Evolutionary conservation across 805 yeast genomes (phyloP), one percentile per base, ranked within the genome.

Genomic region (Wickerhamomyces alni): DNA sequence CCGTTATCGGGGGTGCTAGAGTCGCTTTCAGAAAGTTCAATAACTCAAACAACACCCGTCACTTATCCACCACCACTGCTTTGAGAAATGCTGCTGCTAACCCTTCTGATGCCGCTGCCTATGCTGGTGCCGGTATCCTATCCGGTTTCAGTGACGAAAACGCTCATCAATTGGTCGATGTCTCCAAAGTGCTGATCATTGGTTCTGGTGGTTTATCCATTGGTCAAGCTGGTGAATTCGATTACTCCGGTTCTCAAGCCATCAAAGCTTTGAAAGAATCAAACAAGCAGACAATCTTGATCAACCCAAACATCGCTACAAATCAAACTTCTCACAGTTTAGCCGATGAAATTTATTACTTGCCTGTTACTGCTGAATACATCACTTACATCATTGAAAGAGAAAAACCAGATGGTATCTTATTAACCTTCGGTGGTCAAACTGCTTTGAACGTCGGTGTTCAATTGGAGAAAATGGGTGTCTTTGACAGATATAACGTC

Each of bases 201-300:
- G 99, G 99, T 10, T 91, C 98, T 8, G 99, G 99, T 57, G 99
- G 98, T 38, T 72, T 91, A 41, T 85, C 96, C 39, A 91, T 91
- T 61, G 98, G 98, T 44, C 98, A 91, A 67, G 98, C 98, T 38
- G 98, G 98, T 56, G 98, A 91, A 67, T 91, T 91, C 56, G 98
- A 91, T 66, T 91, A 91, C 64, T 83, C 95, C 40, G 96, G 98
- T 42, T 89, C 97, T 18, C 98, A 89, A 68, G 98, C 98, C 37
- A 91, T 89, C 63, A 89, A 89, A 65, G 98, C 98, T 11, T 69
- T 89, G 57, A 85, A 76, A 58, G 98, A 89, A 67, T 94, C 95
- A 40, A 75, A 85, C 64, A 89, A 87, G 62, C 62, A 76, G 57
- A 80, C 96, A 7, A 84, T 89, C 48, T 74, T 89, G 59, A 87